A percentile compares a stretch with the other conserved stretches of the same genome.
Evolutionary conservation across 495 filamentous ascomycete genomes (phyloP).

Genomic region (Lindgomyces ingoldianus): DNA sequence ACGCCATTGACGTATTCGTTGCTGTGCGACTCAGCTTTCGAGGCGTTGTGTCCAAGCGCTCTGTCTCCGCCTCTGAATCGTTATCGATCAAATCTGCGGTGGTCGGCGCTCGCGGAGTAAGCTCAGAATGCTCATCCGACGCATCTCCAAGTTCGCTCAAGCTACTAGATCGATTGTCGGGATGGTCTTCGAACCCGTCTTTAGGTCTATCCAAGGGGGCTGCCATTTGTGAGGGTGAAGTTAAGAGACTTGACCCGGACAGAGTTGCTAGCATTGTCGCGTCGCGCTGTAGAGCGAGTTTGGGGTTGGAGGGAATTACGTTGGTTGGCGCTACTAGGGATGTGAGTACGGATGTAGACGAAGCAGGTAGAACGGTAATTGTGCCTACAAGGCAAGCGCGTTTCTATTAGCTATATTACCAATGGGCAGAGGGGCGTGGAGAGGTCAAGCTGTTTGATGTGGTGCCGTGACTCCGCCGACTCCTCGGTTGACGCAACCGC

Average conservation of each 20-base stretch:
- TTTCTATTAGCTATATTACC: background rate
- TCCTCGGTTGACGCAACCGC: constrained; percentile 22
- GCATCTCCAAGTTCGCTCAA: constrained; percentile 91
- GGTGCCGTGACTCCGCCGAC: constrained; percentile 1
- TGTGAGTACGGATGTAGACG: constrained; percentile 14
- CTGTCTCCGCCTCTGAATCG: constrained; percentile 98
- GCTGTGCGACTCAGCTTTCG: constrained; percentile 54
- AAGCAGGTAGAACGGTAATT: constrained; percentile 9
- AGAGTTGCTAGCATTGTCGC: constrained; percentile 17
- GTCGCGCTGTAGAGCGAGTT: background rate
- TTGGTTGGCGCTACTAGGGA: constrained; percentile 12
- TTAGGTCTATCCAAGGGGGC: background rate
- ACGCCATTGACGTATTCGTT: constrained; percentile 27
- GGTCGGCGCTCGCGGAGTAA: constrained; percentile 20
- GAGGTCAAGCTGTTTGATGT: background rate
- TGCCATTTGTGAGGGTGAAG: background rate
- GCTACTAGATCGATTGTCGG: constrained; percentile 61
- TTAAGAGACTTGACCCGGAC: constrained; percentile 1
- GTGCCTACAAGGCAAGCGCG: background rate
- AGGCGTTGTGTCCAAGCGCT: constrained; percentile 90
- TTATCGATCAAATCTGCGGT: constrained; percentile 55
- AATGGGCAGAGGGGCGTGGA: background rate
- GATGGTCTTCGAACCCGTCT: constrained; percentile 21
- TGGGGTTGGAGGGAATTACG: background rate
- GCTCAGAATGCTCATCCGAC: constrained; percentile 59